Evolutionary conservation across 306 rosid genomes (phyloP).

Genomic region (Corylus avellana): DNA sequence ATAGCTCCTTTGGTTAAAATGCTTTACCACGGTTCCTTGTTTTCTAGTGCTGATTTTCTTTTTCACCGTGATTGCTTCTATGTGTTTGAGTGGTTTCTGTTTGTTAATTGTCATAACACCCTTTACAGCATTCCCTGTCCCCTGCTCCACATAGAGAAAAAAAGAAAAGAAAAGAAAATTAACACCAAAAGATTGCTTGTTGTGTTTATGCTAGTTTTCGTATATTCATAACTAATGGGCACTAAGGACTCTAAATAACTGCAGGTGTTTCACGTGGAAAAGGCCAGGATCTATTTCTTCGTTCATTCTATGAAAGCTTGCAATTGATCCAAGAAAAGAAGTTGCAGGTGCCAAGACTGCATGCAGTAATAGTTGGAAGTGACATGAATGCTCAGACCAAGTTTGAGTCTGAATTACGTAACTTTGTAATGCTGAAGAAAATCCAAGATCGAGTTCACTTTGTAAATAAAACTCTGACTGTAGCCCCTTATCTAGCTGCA

Average conservation of each 20-base stretch:
- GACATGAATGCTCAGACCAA: constrained; percentile 86
- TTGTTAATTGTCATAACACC: not conserved
- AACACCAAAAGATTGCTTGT: not conserved
- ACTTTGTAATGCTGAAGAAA: constrained; percentile 64
- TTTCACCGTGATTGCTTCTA: not conserved
- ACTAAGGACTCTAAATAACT: not conserved
- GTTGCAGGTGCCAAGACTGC: constrained; percentile 78
- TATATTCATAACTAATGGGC: not conserved
- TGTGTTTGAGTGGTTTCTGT: not conserved
- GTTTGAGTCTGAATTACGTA: constrained; percentile 72
- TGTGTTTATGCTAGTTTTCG: not conserved
- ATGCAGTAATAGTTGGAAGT: constrained; percentile 92
- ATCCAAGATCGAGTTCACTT: constrained; percentile 87
- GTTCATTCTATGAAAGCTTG: constrained; percentile 71
- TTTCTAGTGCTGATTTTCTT: not conserved
- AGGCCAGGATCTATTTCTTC: constrained; percentile 97
- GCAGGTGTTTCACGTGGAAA: constrained; percentile 97
- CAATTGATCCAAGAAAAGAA: constrained; percentile 69
- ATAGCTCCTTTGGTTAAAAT: not conserved
- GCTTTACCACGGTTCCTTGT: not conserved
- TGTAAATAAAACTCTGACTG: constrained; percentile 88
- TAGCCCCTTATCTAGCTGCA: constrained; percentile 87
- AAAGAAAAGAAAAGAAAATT: not conserved
- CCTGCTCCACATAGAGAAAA: not conserved
- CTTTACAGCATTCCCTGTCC: not conserved